Evolutionary conservation across 2,329 filamentous ascomycete species (phyloP), one percentile per base, ranked within the genome.

Genomic region (Monascus ruber): DNA sequence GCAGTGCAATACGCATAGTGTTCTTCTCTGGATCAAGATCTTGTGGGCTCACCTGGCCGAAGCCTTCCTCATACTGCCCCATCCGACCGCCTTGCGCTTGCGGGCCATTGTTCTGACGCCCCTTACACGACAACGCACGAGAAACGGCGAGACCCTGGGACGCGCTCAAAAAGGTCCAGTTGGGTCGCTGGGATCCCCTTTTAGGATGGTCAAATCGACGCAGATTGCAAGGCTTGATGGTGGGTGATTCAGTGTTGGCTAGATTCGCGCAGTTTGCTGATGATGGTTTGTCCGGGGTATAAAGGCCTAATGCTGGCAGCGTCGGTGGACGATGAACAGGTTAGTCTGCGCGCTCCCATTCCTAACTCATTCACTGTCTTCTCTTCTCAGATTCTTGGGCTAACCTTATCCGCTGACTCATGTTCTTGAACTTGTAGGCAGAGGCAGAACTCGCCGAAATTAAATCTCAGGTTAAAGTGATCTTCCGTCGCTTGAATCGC

Each of bases 161-260:
- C 17, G 3, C 17, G 17, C 17, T 17, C 17, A 17, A 17, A 17
- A 17, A 17, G 3, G 17, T 17, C 17, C 17, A 17, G 25, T 17
- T n/a, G 10, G 26, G 11, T 11, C 26, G 17, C 24, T 39, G 27
- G 6, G 17, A 28, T 35, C 7, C 3, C n/a, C 36, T 11, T 33
- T 38, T 47, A 60, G 46, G 33, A 91, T 89, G 87, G 89, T 94
- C 56, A 79, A 77, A 63, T 91, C 88, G 55, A 98, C 89, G 38
- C 85, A 94, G 68, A 94, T 98, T 68, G 83, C 86, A 49, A 77
- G 91, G 65, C 76, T 96, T 37, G 91, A 96, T 68, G 89, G 87
- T 91, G 61, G 46, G 64, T 42, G 53, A 45, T 27, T 31, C 10
- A 17, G 17, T 17, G 17, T 17, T 17, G 17, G 17, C 17, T 17